Evolutionary conservation across 2,329 filamentous ascomycete species (phyloP), one percentile per base, ranked within the genome.

Genomic region (Dactylella cylindrospora): DNA sequence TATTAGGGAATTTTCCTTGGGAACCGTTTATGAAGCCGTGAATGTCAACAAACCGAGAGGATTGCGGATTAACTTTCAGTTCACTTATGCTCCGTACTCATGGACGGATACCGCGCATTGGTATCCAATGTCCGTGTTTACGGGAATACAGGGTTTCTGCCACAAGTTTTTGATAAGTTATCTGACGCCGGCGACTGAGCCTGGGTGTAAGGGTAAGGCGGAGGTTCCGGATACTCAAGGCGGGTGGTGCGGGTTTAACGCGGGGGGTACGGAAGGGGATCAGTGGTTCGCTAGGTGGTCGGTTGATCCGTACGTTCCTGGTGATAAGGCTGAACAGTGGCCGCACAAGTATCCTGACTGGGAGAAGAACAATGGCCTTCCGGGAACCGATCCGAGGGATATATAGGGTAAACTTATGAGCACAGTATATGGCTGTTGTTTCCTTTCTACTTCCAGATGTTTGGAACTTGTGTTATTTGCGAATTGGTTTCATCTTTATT

Each of bases 31-130:
- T 22, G 15, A 47, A 1, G 55, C 35, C 3, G 47, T 53, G 12
- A 39, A 49, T 6, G 3, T 43, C 6, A 29, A 47, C 0, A n/a
- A 36, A 15, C 17, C n/a, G n/a, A 23, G 1, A 28, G 17, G 1
- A 47, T 47, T n/a, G 40, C 55, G 47, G 5, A 32, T 53, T 7
- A 53, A 53, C 22, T 61, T 47, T 25, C 41, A 53, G 26, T 61
- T 61, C 28, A 31, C 44, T 2, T 61, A 46, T 15, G 39, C 35
- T 4, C 54, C 54, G 28, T 19, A 25, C 20, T 40, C 39, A 2
- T 35, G 7, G n/a, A n/a, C 15, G 5, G 26, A 29, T 9, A n/a
- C 9, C 1, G 8, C 33, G 6, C 36, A 13, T 19, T 60, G 54
- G 54, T 60, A 46, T 17, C 35, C 54, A 9, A 40, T 52, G 54